Base-by-base conservation (phyloP, 805 yeast genomes). In the Wickerhamomyces mucosus region DNA sequence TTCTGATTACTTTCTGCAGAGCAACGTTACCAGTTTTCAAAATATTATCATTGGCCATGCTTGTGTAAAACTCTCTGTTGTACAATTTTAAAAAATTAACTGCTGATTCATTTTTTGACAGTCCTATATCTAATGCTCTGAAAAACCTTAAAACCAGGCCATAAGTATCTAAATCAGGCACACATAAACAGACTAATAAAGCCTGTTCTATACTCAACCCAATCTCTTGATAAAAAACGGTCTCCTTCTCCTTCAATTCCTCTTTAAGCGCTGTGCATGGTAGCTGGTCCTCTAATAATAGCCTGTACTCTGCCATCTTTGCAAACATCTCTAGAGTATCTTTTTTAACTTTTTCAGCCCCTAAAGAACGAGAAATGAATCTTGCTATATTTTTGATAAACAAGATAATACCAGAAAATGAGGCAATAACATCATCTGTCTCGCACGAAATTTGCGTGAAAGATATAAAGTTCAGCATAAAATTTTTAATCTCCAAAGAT, bases 11-110 rank as follows among this genome's bases (percentile, higher is more conserved):
- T 48, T 80, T 79, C 46, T 81, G 86, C 21, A 80, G 63, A 0
- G 94, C 86, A 18, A 78, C 75, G 15, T 76, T 65, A 18, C 92
- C 88, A 1, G 82, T 74, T 25, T 78, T 69, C 2, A 76, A 68
- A 15, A 59, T 56, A 15, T 63, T 69, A 38, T 78, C 86, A 6
- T 68, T 53, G 3, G 69, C 54, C 28, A 82, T 58, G 4, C 63
- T 59, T 8, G 42, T 40, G 26, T 65, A 64, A 16, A 73, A 58
- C 0, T 51, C 59, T 5, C 49, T 30, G 35, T 69, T 67, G 15
- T 47, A 31, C 23, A 12, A 8, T 7, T 19, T 7, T 13, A 23
- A 23, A 4, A 10, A 13, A 10, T 23, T 16, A 5, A 16, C 15
- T 8, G 16, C 9, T 29, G 23, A 5, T 9, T 21, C 18, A 12